A percentile compares a stretch with the other conserved stretches of the same genome.
Evolutionary conservation across 192 early-diverging fungal genomes (phyloP).

Genomic region (Podochytrium sp.): DNA sequence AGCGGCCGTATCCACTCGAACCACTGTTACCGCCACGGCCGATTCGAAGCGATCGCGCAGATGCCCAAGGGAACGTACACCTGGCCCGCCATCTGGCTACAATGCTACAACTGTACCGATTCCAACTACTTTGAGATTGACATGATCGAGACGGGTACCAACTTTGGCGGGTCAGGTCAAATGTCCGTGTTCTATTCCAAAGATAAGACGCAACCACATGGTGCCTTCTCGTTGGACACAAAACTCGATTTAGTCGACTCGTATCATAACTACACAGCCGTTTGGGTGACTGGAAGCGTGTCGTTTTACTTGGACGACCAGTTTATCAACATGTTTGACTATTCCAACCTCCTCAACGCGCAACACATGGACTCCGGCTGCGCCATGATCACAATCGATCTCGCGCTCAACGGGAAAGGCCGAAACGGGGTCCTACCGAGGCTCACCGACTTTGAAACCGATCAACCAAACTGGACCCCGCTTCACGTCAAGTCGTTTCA

Average conservation of each 20-base stretch:
- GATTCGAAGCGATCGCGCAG: not conserved
- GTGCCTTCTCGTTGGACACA: not conserved
- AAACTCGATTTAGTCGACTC: not conserved
- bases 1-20: not conserved
- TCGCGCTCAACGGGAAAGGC: not conserved
- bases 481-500: not conserved
- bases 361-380: no score
- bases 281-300: not conserved
- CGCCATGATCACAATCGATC: not conserved
- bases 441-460: not conserved
- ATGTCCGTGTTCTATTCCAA: not conserved
- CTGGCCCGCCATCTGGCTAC: constrained; percentile 10
- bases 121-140: not conserved
- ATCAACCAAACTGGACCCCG: not conserved
- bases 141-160: not conserved
- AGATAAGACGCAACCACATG: not conserved
- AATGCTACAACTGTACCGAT: constrained; percentile 13
- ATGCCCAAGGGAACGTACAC: not conserved
- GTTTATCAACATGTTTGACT: not conserved
- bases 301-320: not conserved
- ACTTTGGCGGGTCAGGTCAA: not conserved
- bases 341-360: not conserved
- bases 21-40: not conserved
- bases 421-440: not conserved
- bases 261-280: not conserved